Evolutionary conservation across 2,329 filamentous ascomycete genomes (phyloP).

Genomic region (Paecilomyces variotii): DNA sequence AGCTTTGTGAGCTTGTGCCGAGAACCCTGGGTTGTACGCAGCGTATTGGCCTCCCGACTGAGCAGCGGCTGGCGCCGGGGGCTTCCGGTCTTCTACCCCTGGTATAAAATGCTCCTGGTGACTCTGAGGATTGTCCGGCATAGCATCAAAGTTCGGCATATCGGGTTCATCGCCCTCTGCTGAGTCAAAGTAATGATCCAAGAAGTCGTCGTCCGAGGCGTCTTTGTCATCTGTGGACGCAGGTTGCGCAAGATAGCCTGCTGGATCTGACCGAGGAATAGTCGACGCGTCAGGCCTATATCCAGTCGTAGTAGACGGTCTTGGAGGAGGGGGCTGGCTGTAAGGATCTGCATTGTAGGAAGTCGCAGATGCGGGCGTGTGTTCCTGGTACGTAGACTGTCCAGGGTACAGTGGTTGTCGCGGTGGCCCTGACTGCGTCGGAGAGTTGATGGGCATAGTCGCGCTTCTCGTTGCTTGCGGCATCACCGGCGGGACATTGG

Average conservation of each 20-base stretch:
- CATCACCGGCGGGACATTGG: slow-evolving; percentile 18
- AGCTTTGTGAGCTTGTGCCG: slow-evolving; percentile 22
- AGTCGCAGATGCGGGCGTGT: slow-evolving; percentile 10
- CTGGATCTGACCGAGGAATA: neutral
- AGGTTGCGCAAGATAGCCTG: neutral
- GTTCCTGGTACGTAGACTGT: slow-evolving; percentile 26
- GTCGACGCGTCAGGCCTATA: neutral
- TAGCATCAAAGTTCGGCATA: slow-evolving; percentile 57
- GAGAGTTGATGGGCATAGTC: slow-evolving; percentile 26
- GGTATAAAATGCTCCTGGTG: slow-evolving; percentile 13
- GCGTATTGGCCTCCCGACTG: slow-evolving; percentile 21
- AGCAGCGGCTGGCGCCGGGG: slow-evolving; percentile 11
- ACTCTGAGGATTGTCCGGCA: slow-evolving; percentile 20
- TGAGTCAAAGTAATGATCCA: slow-evolving; percentile 47
- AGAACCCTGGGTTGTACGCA: slow-evolving; percentile 26
- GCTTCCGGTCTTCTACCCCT: slow-evolving; percentile 24
- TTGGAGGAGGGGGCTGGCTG: slow-evolving; percentile 10
- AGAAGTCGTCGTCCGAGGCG: slow-evolving; percentile 33
- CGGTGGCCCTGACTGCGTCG: slow-evolving; percentile 7
- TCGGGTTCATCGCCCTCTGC: slow-evolving; percentile 43
- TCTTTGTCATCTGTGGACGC: slow-evolving; percentile 6
- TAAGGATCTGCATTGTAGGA: slow-evolving; percentile 2
- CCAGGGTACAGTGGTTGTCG: slow-evolving; percentile 24
- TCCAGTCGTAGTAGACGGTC: slow-evolving; percentile 19
- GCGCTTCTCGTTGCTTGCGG: slow-evolving; percentile 26